phyloP scores from a whole-genome alignment of 1,284 basidiomycete genomes.

The Marasmius tenuissimus region DNA sequence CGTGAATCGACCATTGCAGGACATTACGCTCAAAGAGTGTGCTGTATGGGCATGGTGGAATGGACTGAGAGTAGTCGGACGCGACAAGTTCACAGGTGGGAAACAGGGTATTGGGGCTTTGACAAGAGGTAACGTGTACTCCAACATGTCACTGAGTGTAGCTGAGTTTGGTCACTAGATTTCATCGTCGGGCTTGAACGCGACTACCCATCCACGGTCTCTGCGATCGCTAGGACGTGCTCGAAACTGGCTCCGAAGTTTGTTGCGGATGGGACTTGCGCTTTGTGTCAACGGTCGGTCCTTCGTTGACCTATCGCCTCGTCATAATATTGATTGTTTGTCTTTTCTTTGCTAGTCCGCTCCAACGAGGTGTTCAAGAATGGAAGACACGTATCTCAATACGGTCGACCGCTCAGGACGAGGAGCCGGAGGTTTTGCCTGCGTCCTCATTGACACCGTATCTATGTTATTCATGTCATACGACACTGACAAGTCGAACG shows the following conservation, averaged over 20 bases:
- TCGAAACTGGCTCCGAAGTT: conserved; percentile 79
- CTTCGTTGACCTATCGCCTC: conserved; percentile 8
- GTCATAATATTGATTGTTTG: background rate
- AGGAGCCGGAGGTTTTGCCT: conserved; percentile 18
- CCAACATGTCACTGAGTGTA: background rate
- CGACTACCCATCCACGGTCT: conserved; percentile 88
- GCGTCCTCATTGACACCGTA: conserved; percentile 41
- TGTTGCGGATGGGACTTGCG: conserved; percentile 49
- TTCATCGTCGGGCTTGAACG: conserved; percentile 82
- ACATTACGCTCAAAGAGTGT: conserved; percentile 82
- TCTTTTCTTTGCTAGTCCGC: conserved; percentile 47
- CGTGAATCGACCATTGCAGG: conserved; percentile 71
- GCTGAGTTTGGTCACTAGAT: conserved; percentile 41
- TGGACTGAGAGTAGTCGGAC: conserved; percentile 50
- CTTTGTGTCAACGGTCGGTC: conserved; percentile 74
- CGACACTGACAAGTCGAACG: conserved; percentile 65
- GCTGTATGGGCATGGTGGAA: conserved; percentile 78
- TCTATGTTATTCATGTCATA: conserved; percentile 77
- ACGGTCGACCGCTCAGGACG: conserved; percentile 46
- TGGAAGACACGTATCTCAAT: conserved; percentile 79
- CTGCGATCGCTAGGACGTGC: conserved; percentile 83
- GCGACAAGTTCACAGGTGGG: conserved; percentile 45
- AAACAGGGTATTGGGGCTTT: conserved; percentile 67
- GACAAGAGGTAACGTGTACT: conserved; percentile 63
- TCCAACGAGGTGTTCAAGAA: conserved; percentile 63